Evolutionary conservation across 176 grass and related monocot species (phyloP), one percentile per base, ranked within the genome.

Genomic region (Hordeum vulgare): DNA sequence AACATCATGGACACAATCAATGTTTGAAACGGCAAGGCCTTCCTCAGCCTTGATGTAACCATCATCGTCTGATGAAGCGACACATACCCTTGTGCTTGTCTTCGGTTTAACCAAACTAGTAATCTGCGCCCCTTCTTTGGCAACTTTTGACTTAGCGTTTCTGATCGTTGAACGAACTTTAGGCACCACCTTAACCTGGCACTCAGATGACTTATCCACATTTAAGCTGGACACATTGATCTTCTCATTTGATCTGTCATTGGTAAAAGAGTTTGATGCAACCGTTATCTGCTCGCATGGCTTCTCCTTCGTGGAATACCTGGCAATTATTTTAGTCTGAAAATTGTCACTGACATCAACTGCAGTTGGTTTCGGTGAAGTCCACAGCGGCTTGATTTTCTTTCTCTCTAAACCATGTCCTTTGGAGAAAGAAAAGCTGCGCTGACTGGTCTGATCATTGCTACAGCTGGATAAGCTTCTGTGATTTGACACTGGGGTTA

Each of bases 401-500:
- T 76, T 74, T 76, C 80, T 78, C 36, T 85, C 91, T 21, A 66
- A 36, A 47, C 61, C 44, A 67, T 58, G 76, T 27, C 56, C 61
- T 84, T 90, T 94, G 5, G 77, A 74, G 33, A 91, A 87, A 60
- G 85, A 73, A 67, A 84, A 61, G 25, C 66, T 73, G 11, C 21
- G 75, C 21, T 62, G 45, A 66, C 70, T 75, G 84, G 76, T 83
- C 70, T 76, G 81, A 36, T 99, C 89, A 79, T 90, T 80, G 71
- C 92, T 94, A 73, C 83, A 94, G 83, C 56, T 92, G 90, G 71
- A 80, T 84, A 99, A 80, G 81, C 84, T 93, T 84, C 91, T 94
- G 69, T 81, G 87, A 73, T 99, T 99, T 63, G 87, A 78, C 37
- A 94, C 78, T 54, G 93, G 96, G 4, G 89, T 85, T 83, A 95